Percentiles rank a stretch among this genome's conserved stretches.
Conservation (phyloP, 192 early-diverging fungal genomes). For the Coemansia furcata region DNA sequence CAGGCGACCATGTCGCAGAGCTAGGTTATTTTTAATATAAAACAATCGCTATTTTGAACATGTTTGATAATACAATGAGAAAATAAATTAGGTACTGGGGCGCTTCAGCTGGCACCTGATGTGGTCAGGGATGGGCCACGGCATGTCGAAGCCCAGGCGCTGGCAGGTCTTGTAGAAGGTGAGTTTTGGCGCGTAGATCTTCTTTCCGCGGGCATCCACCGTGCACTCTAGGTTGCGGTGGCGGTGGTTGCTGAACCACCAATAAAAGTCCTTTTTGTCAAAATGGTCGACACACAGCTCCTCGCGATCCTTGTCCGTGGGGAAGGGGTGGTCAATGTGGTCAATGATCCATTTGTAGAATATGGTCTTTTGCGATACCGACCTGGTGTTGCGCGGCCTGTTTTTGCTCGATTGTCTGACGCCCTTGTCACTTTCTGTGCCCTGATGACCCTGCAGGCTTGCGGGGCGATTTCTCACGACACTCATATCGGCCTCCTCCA, state of each 20-base stretch:
- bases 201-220: slow-evolving; percentile 10
- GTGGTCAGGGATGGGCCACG: slow-evolving; percentile 21
- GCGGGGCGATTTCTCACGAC: background rate
- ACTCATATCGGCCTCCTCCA: background rate
- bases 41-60: too few relatives aligned
- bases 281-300: slow-evolving; percentile 5
- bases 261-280: slow-evolving; percentile 26
- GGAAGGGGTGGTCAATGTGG: slow-evolving; percentile 34
- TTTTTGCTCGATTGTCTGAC: slow-evolving; percentile 2
- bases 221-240: slow-evolving; percentile 21
- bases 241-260: slow-evolving; percentile 50
- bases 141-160: slow-evolving; percentile 13
- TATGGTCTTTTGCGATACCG: background rate
- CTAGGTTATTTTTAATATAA: background rate
- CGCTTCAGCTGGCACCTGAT: slow-evolving; percentile 4
- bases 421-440: background rate
- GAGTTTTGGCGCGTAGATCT: slow-evolving; percentile 6
- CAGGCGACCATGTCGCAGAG: slow-evolving; percentile 29
- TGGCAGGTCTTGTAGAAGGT: slow-evolving; percentile 30
- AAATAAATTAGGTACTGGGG: background rate
- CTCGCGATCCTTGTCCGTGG: slow-evolving; percentile 10
- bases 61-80: background rate
- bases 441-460: background rate
- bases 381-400: slow-evolving; percentile 12
- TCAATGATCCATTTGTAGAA: slow-evolving; percentile 27